phyloP scores from a whole-genome alignment of 805 yeast species.

The Blastobotrys americana region DNA sequence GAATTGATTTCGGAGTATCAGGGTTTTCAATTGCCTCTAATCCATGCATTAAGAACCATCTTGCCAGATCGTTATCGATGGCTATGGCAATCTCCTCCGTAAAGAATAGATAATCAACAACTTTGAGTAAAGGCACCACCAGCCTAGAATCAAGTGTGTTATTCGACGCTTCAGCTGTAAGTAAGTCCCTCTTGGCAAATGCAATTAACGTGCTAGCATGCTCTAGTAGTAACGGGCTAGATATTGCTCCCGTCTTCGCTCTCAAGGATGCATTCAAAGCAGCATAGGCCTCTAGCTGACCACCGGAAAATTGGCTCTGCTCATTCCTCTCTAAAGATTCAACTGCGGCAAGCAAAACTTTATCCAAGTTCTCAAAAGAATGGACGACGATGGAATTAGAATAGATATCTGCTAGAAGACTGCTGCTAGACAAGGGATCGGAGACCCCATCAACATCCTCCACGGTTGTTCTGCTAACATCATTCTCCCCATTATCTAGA shows the following conservation, averaged over 20 bases:
- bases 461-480: not conserved
- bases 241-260: slow-evolving; percentile 6
- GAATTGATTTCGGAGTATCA: slow-evolving; percentile 12
- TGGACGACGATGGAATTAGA: slow-evolving; percentile 9
- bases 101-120: slow-evolving; percentile 19
- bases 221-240: slow-evolving; percentile 12
- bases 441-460: not conserved
- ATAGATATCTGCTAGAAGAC: slow-evolving; percentile 13
- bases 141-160: slow-evolving; percentile 12
- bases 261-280: slow-evolving; percentile 14
- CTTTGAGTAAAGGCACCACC: slow-evolving; percentile 13
- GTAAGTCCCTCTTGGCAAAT: slow-evolving; percentile 17
- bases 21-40: slow-evolving; percentile 14
- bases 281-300: slow-evolving; percentile 11
- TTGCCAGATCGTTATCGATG: slow-evolving; percentile 13
- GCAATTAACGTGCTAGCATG: slow-evolving; percentile 9
- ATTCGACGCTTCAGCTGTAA: slow-evolving; percentile 9
- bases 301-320: not conserved
- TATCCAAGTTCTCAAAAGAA: slow-evolving; percentile 9
- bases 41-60: slow-evolving; percentile 17
- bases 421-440: not conserved
- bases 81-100: slow-evolving; percentile 12
- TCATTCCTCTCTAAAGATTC: slow-evolving; percentile 6
- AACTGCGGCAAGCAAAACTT: slow-evolving; percentile 12
- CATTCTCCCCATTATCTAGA: not conserved